Percentiles rank a stretch among this genome's conserved stretches.
Conservation (phyloP, 2,329 filamentous ascomycete species). For the Hirsutella thompsonii region DNA sequence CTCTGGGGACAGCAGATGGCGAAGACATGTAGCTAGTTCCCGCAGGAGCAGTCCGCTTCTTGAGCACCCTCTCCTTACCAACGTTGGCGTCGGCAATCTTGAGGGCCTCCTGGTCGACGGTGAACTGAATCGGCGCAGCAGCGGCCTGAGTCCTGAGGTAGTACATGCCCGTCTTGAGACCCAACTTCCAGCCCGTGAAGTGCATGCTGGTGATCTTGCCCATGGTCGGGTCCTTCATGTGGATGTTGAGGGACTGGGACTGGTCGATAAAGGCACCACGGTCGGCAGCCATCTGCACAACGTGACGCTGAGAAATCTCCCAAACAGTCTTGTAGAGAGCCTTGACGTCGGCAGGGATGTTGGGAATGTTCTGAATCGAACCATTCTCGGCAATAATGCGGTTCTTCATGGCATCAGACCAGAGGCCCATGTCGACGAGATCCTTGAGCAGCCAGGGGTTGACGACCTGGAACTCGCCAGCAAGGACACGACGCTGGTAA, state of each 20-base stretch:
- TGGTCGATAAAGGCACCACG: slow-evolving; percentile 98
- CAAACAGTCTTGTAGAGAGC: slow-evolving; percentile 98
- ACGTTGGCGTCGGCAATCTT: slow-evolving; percentile 75
- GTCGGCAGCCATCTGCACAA: slow-evolving; percentile 96
- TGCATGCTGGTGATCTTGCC: slow-evolving; percentile 99
- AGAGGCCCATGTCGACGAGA: slow-evolving; percentile 91
- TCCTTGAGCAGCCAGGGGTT: slow-evolving; percentile 99
- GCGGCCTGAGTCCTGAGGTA: slow-evolving; percentile 97
- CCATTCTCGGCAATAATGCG: slow-evolving; percentile 96
- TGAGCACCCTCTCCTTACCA: slow-evolving; percentile 48
- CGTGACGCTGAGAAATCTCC: slow-evolving; percentile 93
- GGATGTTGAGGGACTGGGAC: slow-evolving; percentile 97
- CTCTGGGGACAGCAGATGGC: slow-evolving; percentile 49
- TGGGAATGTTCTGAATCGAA: slow-evolving; percentile 92
- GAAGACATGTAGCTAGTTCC: slow-evolving; percentile 42
- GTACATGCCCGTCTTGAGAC: slow-evolving; percentile 99
- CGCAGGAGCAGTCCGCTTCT: slow-evolving; percentile 55
- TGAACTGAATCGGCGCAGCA: slow-evolving; percentile 95
- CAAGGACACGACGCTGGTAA: slow-evolving; percentile 94
- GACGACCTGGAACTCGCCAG: slow-evolving; percentile 98
- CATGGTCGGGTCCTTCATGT: slow-evolving; percentile 99
- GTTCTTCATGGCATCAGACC: slow-evolving; percentile 99
- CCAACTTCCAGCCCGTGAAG: slow-evolving; percentile 97
- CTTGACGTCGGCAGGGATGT: slow-evolving; percentile 93
- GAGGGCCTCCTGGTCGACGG: slow-evolving; percentile 91